Evolutionary conservation across 2,329 filamentous ascomycete species (phyloP), one percentile per base, ranked within the genome.

Genomic region (Waltergamsia citrina): DNA sequence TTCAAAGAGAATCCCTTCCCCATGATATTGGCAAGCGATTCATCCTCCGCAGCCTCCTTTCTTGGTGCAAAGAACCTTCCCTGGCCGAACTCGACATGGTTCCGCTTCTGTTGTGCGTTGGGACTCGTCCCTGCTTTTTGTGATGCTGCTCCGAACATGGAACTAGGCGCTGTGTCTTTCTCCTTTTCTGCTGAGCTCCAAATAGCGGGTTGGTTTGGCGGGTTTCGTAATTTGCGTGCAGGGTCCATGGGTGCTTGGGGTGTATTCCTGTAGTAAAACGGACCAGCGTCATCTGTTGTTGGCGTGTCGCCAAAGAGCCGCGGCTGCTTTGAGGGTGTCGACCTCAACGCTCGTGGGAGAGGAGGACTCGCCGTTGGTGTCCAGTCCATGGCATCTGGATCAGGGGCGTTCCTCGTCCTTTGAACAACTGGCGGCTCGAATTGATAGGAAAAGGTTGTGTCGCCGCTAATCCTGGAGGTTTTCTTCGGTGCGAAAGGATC

Each of bases 181-280:
- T 66, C 62, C 34, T 52, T 64, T 49, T 54, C 60, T 21, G 40
- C 63, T 26, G 49, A 65, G 44, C 52, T 70, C 34, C 62, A 60
- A 18, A 79, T 57, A 2, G 69, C 56, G 0, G 74, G 68, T 23
- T 66, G 61, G 38, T 70, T 73, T 5, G 71, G 69, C 2, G 78
- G 78, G 39, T 81, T 83, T 21, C 73, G 66, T 6, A 76, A 53
- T 28, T 67, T 65, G 26, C 77, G 71, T 3, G 78, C 77, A 16
- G 79, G 78, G n/a, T 69, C 71, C 11, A 68, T 72, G 11, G 83
- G 82, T 2, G 80, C 78, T 1, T 78, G 67, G 4, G 83, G 83
- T 3, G 86, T 68, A n/a, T n/a, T n/a, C 38, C 71, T 76, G 56
- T 76, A 81, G 65, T 76, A 80, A 48, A 87, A 86, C 2, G 78